phyloP scores from a whole-genome alignment of 352 stramenopile species.

The Pythium pyrilobum region DNA sequence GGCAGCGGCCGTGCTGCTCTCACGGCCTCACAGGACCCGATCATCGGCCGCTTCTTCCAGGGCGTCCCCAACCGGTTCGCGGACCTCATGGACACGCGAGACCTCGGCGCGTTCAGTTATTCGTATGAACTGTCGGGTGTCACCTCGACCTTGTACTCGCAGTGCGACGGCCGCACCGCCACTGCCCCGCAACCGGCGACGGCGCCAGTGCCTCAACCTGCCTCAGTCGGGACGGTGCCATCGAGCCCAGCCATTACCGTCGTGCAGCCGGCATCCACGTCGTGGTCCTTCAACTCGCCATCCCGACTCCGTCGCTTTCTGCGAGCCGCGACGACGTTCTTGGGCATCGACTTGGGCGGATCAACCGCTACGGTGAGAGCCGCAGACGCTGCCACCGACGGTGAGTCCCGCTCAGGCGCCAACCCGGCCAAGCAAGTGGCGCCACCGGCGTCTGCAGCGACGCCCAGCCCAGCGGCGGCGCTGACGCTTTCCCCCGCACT shows the following conservation, averaged over 20 bases:
- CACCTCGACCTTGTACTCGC: slow-evolving; percentile 16
- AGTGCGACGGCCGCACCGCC: slow-evolving; percentile 7
- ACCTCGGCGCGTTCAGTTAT: slow-evolving; percentile 22
- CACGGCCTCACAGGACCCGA: slow-evolving; percentile 4
- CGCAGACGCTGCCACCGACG: background rate
- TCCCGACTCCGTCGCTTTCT: slow-evolving; percentile 2
- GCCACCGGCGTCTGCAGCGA: background rate
- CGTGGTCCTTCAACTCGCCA: background rate
- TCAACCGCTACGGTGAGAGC: slow-evolving; percentile 8
- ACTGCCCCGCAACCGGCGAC: background rate
- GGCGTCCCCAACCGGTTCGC: slow-evolving; percentile 11
- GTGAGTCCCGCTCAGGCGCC: background rate
- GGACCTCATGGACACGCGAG: slow-evolving; percentile 16
- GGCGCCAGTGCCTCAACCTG: background rate
- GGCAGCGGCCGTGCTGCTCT: slow-evolving; percentile 8
- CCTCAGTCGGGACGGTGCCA: background rate
- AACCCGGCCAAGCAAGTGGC: slow-evolving; percentile 10
- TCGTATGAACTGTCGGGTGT: slow-evolving; percentile 24
- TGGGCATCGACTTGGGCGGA: too few species aligned
- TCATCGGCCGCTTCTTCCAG: slow-evolving; percentile 19
- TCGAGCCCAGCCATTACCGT: background rate
- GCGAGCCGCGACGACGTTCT: slow-evolving; percentile 2
- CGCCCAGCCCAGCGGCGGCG: background rate
- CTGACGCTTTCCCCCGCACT: background rate
- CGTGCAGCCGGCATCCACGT: background rate